phyloP scores from a whole-genome alignment of 345 rosid species.

The Moringa oleifera region DNA sequence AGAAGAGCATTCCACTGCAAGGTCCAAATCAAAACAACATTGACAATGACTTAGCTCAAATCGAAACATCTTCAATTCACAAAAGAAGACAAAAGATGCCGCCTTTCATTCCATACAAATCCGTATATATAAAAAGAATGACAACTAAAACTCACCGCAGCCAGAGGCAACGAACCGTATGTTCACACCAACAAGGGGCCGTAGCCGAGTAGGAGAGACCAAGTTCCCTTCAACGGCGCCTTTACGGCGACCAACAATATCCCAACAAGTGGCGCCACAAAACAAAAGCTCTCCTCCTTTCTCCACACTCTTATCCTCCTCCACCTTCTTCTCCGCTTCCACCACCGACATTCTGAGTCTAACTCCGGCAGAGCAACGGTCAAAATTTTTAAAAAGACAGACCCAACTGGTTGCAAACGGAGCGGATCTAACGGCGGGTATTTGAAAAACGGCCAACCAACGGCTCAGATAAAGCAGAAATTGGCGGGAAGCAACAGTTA shows the following conservation, averaged over 20 bases:
- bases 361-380: slow-evolving; percentile 3
- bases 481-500: slow-evolving; percentile 63
- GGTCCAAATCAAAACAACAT: background rate
- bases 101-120: background rate
- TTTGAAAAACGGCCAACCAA: slow-evolving; percentile 28
- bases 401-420: background rate
- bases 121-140: background rate
- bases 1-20: background rate
- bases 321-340: slow-evolving; percentile 49
- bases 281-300: slow-evolving; percentile 90
- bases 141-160: slow-evolving; percentile 43
- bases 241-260: slow-evolving; percentile 56
- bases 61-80: background rate
- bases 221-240: slow-evolving; percentile 66
- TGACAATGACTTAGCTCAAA: too few relatives aligned
- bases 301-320: slow-evolving; percentile 30
- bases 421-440: slow-evolving; percentile 43
- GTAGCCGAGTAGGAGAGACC: slow-evolving; percentile 83
- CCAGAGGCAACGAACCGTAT: slow-evolving; percentile 89
- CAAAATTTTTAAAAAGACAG: slow-evolving; percentile 2
- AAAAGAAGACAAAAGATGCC: background rate
- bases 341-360: slow-evolving; percentile 44
- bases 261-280: slow-evolving; percentile 90
- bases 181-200: slow-evolving; percentile 74
- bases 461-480: slow-evolving; percentile 25